Conservation (phyloP, 2,329 filamentous ascomycete species). For the Penicillium corylophilum region DNA sequence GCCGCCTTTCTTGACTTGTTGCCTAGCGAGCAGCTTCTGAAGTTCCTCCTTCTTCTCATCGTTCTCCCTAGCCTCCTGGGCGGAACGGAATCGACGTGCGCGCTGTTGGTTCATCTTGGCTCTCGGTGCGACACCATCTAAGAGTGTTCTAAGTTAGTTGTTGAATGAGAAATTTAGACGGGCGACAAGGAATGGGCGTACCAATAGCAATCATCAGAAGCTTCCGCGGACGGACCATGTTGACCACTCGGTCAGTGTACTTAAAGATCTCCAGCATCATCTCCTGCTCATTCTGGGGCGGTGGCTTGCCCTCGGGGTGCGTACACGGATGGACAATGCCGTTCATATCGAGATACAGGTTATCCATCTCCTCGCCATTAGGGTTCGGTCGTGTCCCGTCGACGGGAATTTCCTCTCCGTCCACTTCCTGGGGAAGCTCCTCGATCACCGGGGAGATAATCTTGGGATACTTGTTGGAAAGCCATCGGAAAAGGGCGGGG, state of each 20-base stretch:
- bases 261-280: constrained; percentile 99
- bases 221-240: constrained; percentile 96
- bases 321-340: constrained; percentile 99
- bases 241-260: constrained; percentile 97
- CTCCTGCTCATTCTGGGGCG: constrained; percentile 91
- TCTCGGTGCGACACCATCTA: constrained; percentile 92
- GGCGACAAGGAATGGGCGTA: constrained; percentile 36
- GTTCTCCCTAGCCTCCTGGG: constrained; percentile 91
- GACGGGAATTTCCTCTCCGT: constrained; percentile 80
- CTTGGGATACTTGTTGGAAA: constrained; percentile 95
- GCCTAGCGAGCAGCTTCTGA: constrained; percentile 76
- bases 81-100: constrained; percentile 89
- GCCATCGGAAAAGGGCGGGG: constrained; percentile 91
- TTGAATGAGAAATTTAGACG: not conserved
- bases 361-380: constrained; percentile 97
- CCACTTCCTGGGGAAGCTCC: constrained; percentile 75
- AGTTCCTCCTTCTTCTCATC: constrained; percentile 88
- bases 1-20: constrained; percentile 63
- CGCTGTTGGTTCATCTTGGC: constrained; percentile 99
- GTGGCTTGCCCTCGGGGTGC: constrained; percentile 88
- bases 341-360: constrained; percentile 98
- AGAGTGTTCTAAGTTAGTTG: not conserved
- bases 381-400: constrained; percentile 84
- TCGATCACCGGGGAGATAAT: constrained; percentile 91
- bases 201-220: constrained; percentile 95